Conservation (phyloP, 441 rosid species). For the Euphorbia schlechtendalii region DNA sequence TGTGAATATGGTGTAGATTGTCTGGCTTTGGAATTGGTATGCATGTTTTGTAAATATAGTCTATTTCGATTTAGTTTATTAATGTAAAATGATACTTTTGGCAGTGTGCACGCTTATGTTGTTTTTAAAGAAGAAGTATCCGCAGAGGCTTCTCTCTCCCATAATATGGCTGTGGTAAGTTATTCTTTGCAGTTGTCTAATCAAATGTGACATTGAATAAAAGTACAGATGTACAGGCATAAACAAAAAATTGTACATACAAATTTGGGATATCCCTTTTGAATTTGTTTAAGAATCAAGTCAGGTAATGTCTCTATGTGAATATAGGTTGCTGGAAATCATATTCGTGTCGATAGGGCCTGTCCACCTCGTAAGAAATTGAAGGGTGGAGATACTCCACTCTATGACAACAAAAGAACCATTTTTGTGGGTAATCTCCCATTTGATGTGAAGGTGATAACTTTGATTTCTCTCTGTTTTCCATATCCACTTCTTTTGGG, state of each 20-base stretch:
- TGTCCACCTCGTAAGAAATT: constrained; percentile 92
- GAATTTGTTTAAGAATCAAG: neutral
- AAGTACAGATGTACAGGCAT: too few relatives aligned
- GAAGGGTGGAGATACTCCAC: constrained; percentile 47
- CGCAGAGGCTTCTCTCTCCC: constrained; percentile 71
- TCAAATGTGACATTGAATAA: neutral
- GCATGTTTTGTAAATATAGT: too few relatives aligned
- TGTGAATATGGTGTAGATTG: neutral
- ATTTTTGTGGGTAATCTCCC: constrained; percentile 93
- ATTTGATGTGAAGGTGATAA: constrained; percentile 88
- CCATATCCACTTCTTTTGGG: neutral
- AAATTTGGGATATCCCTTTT: neutral
- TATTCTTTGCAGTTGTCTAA: neutral
- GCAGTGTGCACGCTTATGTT: constrained; percentile 88
- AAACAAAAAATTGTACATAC: neutral
- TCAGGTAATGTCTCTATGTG: constrained; percentile 1
- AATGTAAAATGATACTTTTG: constrained; percentile 10
- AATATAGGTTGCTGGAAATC: constrained; percentile 74
- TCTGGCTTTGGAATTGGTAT: neutral
- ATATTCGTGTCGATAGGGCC: constrained; percentile 92
- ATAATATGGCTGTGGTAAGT: constrained; percentile 86
- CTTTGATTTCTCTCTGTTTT: too few relatives aligned
- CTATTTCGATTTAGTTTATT: neutral
- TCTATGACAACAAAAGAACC: constrained; percentile 81
- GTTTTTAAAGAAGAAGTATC: constrained; percentile 80